A percentile compares a stretch with the other conserved stretches of the same genome.
Evolutionary conservation across 257 asterid species (phyloP).

Genomic region (Jacaranda copaia): DNA sequence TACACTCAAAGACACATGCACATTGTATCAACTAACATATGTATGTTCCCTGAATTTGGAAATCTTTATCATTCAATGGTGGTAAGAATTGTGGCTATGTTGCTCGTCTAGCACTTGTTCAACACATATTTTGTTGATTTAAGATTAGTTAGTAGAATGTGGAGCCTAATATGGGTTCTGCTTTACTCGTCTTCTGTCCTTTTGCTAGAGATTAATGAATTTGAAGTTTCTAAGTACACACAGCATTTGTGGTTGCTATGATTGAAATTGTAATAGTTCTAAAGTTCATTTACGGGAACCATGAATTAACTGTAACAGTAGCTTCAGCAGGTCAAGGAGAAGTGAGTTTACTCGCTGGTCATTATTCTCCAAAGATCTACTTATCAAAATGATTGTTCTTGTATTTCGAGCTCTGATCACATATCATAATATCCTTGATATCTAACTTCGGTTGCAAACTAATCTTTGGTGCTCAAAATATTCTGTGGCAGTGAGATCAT

Average conservation of each 20-base stretch:
- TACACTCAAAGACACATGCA: not conserved
- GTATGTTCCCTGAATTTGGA: not conserved
- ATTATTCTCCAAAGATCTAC: conserved; percentile 4
- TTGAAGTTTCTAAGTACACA: not conserved
- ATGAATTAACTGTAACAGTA: not conserved
- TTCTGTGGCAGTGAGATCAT: conserved; percentile 76
- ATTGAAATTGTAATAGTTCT: not conserved
- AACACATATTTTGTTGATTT: not conserved
- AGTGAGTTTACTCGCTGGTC: not conserved
- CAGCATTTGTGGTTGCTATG: not conserved
- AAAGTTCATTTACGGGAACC: not conserved
- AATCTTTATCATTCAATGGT: not conserved
- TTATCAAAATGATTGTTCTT: conserved; percentile 10
- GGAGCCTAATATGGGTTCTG: not conserved
- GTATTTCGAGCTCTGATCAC: conserved; percentile 3
- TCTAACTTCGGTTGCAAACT: conserved; percentile 8
- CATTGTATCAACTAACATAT: too few relatives aligned
- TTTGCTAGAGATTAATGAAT: not conserved
- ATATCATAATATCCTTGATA: not conserved
- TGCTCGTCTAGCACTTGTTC: not conserved
- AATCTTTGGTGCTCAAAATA: not conserved
- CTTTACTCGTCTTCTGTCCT: not conserved
- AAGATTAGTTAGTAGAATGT: not conserved
- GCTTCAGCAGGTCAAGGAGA: not conserved
- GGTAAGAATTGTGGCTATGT: not conserved